Base-by-base conservation (phyloP, 1,284 basidiomycete genomes). In the Hemileccinum hortonii region DNA sequence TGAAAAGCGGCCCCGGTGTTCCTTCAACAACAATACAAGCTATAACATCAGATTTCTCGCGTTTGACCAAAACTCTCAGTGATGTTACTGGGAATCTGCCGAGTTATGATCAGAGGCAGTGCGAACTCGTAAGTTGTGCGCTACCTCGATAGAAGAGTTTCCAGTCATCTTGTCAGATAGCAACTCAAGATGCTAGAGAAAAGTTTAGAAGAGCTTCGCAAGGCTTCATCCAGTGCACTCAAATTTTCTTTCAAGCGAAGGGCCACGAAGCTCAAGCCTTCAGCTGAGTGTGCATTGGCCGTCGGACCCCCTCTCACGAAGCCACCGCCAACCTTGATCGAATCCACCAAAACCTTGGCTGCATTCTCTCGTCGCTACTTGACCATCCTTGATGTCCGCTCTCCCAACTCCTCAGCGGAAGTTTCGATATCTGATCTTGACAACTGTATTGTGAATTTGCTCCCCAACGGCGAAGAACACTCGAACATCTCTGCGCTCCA, bases 161-260 rank as follows among this genome's bases (percentile, higher is more conserved):
- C 44, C 46, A 37, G 41, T 64, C 51, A 64, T 57, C 43, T 30
- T 18, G 46, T 54, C 39, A 44, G 45, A 40, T 53, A 87, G 87
- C 81, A 83, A 79, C 63, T 89, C 44, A 82, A 80, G 61, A 67
- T 67, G 12, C 65, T 87, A 16, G 84, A 87, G 63, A 70, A 73
- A 50, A 65, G 69, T 11, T 56, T 90, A 3, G 78, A 84, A 45
- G 70, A 74, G 1, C 64, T 85, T 6, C 75, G 82, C 15, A 64
- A 71, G 6, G 64, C 75, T 19, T 69, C 72, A 4, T 67, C 69
- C 10, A 73, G 80, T 5, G 83, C 82, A 59, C 63, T 80, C 0
- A 87, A 80, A 55, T 93, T 93, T 62, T 69, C 82, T 0, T 92
- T 92, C 75, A 88, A 83, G 61, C 79, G 83, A 18, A 86, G 78